Evolutionary conservation across 2,329 filamentous ascomycete genomes (phyloP).

Genomic region (Raffaelea arxii): DNA sequence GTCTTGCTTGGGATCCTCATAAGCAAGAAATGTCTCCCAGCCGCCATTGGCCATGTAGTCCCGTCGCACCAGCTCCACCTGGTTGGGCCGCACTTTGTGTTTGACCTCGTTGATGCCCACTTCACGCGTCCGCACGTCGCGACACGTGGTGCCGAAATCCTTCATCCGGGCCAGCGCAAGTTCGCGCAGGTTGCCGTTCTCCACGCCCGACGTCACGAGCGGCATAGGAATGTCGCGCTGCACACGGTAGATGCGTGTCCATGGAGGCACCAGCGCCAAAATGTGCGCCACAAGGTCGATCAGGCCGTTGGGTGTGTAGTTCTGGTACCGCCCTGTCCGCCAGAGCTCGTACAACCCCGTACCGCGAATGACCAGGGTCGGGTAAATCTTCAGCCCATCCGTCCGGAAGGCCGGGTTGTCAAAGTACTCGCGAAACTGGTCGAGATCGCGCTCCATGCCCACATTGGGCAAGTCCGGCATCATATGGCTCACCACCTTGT

Average conservation of each 20-base stretch:
- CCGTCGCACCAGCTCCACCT: conserved; percentile 87
- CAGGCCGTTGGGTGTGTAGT: conserved; percentile 94
- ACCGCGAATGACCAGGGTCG: conserved; percentile 90
- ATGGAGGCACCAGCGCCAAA: conserved; percentile 84
- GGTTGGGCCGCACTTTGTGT: conserved; percentile 92
- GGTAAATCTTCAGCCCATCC: conserved; percentile 96
- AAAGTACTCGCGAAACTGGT: conserved; percentile 97
- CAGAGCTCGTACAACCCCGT: conserved; percentile 96
- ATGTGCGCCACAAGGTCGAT: conserved; percentile 97
- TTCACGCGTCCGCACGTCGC: conserved; percentile 91
- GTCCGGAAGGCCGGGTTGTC: conserved; percentile 93
- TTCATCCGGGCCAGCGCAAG: conserved; percentile 96
- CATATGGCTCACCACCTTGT: conserved; percentile 99
- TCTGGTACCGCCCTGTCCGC: conserved; percentile 94
- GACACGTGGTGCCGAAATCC: conserved; percentile 94
- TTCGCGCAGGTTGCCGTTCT: conserved; percentile 94
- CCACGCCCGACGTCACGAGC: conserved; percentile 93
- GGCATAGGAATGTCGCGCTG: conserved; percentile 99
- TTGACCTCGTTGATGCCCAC: conserved; percentile 99
- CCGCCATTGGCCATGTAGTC: conserved; percentile 94
- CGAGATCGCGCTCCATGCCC: conserved; percentile 93
- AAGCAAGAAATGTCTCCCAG: conserved; percentile 97
- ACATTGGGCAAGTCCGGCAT: conserved; percentile 98
- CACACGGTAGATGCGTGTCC: conserved; percentile 97
- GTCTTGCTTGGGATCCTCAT: conserved; percentile 97